Percentiles rank a stretch among this genome's conserved stretches.
Conservation (phyloP, 163 green algal species). For the Trebouxiophyceae sp. region DNA sequence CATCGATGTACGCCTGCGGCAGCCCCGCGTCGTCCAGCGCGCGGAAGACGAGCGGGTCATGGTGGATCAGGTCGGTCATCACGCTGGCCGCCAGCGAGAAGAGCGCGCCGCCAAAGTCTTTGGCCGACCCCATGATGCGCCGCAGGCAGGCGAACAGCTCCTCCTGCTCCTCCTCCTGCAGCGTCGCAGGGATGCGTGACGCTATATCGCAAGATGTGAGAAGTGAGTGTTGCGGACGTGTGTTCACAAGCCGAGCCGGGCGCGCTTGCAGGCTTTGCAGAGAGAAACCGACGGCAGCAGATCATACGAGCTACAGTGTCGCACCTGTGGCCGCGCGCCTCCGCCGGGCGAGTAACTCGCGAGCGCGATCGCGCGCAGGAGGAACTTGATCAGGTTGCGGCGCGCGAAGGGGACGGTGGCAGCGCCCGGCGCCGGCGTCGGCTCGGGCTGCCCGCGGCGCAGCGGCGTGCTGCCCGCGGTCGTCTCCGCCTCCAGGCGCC, state of each 20-base stretch:
- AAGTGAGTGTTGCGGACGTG: no score
- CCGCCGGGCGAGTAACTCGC: conserved; percentile 57
- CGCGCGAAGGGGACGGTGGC: conserved; percentile 44
- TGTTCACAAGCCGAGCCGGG: no score
- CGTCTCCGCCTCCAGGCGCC: conserved; percentile 41
- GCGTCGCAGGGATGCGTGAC: no score
- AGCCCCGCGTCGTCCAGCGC: conserved; percentile 60
- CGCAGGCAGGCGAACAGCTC: conserved; percentile 50
- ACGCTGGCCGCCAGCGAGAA: conserved; percentile 80
- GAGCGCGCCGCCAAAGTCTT: conserved; percentile 75
- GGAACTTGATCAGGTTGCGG: conserved; percentile 79
- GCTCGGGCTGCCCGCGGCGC: no score
- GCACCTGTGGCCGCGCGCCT: conserved; percentile 16
- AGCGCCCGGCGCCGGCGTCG: no score
- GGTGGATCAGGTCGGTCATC: conserved; percentile 82
- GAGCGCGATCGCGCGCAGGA: conserved; percentile 71
- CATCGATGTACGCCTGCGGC: conserved; percentile 66
- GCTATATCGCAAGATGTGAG: no score
- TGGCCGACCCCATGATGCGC: conserved; percentile 41
- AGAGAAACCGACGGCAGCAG: no score
- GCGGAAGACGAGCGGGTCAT: conserved; percentile 79
- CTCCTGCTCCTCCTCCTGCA: conserved; percentile 27
- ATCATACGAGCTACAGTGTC: no score
- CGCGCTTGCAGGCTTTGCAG: no score
- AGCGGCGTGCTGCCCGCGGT: not conserved